A percentile compares a stretch with the other conserved stretches of the same genome.
Conservation (phyloP, 179 eudicot genomes). For the Vitellaria paradoxa region DNA sequence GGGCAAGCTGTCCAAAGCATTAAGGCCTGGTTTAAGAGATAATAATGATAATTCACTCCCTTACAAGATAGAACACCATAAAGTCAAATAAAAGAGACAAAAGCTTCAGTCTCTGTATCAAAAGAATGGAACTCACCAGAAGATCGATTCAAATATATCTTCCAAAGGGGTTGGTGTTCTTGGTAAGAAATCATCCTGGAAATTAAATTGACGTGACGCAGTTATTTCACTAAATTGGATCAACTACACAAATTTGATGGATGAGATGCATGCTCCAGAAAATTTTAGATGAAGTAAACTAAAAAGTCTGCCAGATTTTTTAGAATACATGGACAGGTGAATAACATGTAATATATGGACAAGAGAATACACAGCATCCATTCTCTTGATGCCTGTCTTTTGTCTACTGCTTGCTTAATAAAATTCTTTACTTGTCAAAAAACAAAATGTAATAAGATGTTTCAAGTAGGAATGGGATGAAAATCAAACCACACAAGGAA, state of each 20-base stretch:
- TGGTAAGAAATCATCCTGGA: constrained; percentile 90
- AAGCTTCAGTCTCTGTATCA: not conserved
- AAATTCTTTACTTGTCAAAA: too few relatives aligned
- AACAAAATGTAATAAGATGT: too few relatives aligned
- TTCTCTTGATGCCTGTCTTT: too few relatives aligned
- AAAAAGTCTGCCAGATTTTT: too few relatives aligned
- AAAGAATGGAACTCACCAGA: constrained; percentile 26
- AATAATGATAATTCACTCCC: constrained; percentile 32
- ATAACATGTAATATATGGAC: too few relatives aligned
- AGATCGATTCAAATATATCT: constrained; percentile 77
- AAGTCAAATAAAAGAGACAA: constrained; percentile 17
- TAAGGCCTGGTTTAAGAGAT: constrained; percentile 56
- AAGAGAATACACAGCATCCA: too few relatives aligned
- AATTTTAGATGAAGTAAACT: not conserved
- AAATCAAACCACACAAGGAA: too few relatives aligned
- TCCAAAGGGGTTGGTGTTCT: constrained; percentile 80
- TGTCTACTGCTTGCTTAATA: too few relatives aligned
- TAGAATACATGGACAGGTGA: too few relatives aligned
- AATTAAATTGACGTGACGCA: not conserved
- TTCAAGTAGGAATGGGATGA: too few relatives aligned
- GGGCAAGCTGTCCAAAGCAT: constrained; percentile 88
- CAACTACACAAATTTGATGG: not conserved
- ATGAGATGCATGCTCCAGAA: not conserved
- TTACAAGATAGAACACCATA: constrained; percentile 44
- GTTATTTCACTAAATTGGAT: constrained; percentile 11